Percentiles rank a stretch among this genome's conserved stretches.
These are phyloP conservation scores for Termitomyces sp. DNA, from an alignment of 768 basidiomycete species.

Conservation along the genomic window DNA sequence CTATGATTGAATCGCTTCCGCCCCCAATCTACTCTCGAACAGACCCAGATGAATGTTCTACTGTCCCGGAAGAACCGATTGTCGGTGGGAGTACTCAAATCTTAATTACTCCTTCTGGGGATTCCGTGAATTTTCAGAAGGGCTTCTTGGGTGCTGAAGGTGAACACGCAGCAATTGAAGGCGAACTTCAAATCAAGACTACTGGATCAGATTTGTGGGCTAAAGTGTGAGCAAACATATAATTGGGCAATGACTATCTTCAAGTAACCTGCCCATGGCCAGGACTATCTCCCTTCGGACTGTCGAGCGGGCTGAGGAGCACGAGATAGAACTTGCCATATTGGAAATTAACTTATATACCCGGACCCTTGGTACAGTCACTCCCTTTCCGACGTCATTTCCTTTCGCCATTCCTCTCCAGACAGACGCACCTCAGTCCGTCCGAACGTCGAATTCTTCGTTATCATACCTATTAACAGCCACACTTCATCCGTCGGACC, in stretches of 20 bases:
- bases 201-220: slow-evolving; percentile 51
- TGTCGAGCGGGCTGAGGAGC: slow-evolving; percentile 55
- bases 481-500: slow-evolving; percentile 48
- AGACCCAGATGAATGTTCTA: slow-evolving; percentile 21
- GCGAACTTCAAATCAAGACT: slow-evolving; percentile 83
- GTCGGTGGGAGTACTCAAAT: slow-evolving; percentile 48
- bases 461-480: slow-evolving; percentile 69
- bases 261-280: slow-evolving; percentile 9
- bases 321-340: slow-evolving; percentile 60
- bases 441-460: slow-evolving; percentile 70
- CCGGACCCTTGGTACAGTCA: slow-evolving; percentile 26
- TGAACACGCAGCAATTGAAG: slow-evolving; percentile 79
- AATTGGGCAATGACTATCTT: slow-evolving; percentile 1
- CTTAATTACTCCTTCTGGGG: slow-evolving; percentile 65
- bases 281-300: slow-evolving; percentile 66
- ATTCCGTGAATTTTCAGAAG: slow-evolving; percentile 76
- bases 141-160: slow-evolving; percentile 82
- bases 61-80: slow-evolving; percentile 14
- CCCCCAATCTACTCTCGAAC: slow-evolving; percentile 60
- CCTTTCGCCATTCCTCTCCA: slow-evolving; percentile 81
- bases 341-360: slow-evolving; percentile 54
- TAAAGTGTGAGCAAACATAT: slow-evolving; percentile 55
- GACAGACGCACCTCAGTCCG: slow-evolving; percentile 76
- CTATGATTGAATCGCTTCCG: slow-evolving; percentile 40
- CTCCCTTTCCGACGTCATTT: slow-evolving; percentile 51